phyloP scores from a whole-genome alignment of 768 basidiomycete species.

The Mycena filopes region DNA sequence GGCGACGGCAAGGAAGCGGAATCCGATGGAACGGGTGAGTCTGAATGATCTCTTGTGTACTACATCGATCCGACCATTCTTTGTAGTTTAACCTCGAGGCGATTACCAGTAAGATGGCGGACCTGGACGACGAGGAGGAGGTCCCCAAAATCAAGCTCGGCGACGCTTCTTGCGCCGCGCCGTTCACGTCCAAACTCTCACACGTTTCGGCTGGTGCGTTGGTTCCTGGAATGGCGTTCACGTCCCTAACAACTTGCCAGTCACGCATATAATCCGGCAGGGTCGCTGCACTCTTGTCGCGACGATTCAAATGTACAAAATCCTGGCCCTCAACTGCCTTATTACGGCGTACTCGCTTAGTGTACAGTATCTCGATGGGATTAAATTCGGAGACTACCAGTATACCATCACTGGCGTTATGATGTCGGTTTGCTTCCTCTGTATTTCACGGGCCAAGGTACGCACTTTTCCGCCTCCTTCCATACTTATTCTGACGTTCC shows the following conservation, averaged over 20 bases:
- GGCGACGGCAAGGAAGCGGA: constrained; percentile 74
- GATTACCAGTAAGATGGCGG: constrained; percentile 87
- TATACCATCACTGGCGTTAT: constrained; percentile 96
- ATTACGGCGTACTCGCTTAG: constrained; percentile 99
- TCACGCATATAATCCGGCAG: constrained; percentile 97
- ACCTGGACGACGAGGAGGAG: constrained; percentile 95
- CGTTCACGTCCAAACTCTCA: constrained; percentile 98
- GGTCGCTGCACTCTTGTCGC: constrained; percentile 99
- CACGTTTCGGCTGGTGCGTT: constrained; percentile 94
- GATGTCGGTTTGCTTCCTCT: constrained; percentile 99
- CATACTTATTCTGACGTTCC: not conserved
- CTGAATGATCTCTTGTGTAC: constrained; percentile 33
- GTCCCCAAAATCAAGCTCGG: constrained; percentile 99
- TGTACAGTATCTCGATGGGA: constrained; percentile 97
- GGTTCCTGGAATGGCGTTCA: constrained; percentile 13
- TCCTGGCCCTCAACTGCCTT: constrained; percentile 95
- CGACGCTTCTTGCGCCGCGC: constrained; percentile 98
- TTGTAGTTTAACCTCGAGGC: constrained; percentile 78
- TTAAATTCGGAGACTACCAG: constrained; percentile 99
- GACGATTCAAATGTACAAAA: constrained; percentile 99
- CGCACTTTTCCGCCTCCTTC: constrained; percentile 31
- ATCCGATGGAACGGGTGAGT: constrained; percentile 91
- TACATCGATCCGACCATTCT: constrained; percentile 41
- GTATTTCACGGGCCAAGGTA: constrained; percentile 97
- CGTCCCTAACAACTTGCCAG: constrained; percentile 48